Evolutionary conservation across 169 alveolate species (phyloP).

Genomic region (Eimeria brunetti): DNA sequence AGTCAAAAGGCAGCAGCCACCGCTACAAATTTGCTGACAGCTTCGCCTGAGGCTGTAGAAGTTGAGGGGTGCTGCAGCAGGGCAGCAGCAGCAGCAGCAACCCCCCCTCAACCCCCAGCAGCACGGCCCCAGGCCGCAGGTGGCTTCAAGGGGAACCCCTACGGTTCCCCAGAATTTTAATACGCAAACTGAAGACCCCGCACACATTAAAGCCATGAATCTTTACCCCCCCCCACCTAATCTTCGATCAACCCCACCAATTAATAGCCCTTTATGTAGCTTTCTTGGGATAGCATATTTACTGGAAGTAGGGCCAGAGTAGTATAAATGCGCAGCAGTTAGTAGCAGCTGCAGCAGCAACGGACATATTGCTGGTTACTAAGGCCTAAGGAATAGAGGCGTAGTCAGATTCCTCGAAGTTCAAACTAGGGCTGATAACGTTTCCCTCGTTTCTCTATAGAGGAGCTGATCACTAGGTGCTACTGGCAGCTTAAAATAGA

Average conservation of each 20-base stretch:
- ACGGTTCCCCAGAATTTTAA: not conserved
- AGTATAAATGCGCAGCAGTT: too few relatives aligned
- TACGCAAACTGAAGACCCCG: not conserved
- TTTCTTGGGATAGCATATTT: not conserved
- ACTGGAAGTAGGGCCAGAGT: too few relatives aligned
- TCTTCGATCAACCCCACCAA: not conserved
- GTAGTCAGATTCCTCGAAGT: too few relatives aligned
- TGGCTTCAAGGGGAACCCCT: not conserved
- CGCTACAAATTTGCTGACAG: not conserved
- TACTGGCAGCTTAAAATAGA: too few relatives aligned
- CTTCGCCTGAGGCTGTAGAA: not conserved
- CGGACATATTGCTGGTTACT: not conserved
- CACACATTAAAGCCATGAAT: not conserved
- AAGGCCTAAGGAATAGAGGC: too few relatives aligned
- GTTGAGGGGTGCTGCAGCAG: not conserved
- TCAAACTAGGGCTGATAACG: too few relatives aligned
- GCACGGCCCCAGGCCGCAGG: slow-evolving; percentile 8
- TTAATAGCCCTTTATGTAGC: not conserved
- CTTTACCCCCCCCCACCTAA: not conserved
- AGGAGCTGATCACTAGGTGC: too few relatives aligned
- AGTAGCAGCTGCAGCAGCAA: not conserved
- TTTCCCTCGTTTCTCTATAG: too few relatives aligned
- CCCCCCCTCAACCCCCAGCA: not conserved
- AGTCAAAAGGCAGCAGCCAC: not conserved
- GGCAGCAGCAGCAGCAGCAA: slow-evolving; percentile 23